Evolutionary conservation across 1,284 basidiomycete genomes (phyloP), one percentile per base, ranked within the genome.

Genomic region (Cutaneotrichosporon cutaneum): DNA sequence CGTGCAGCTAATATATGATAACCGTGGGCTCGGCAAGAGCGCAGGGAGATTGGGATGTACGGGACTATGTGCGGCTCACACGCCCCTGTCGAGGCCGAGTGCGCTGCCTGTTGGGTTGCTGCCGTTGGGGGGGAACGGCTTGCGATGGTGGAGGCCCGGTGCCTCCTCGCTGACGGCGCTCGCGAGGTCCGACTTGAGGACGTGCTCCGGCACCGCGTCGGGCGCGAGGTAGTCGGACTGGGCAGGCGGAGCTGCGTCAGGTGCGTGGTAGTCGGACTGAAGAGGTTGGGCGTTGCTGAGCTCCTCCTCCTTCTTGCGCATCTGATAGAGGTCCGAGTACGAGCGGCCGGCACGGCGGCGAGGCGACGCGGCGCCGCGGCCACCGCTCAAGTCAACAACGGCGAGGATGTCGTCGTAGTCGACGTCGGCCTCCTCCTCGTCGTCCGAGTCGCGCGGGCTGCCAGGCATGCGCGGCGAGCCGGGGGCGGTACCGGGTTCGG

Each of bases 351-450:
- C 60, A 36, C 65, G 66, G 58, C 72, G 62, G 48, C 72, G 70
- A 2, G 72, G 71, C 16, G 66, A 60, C 4, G 68, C 60, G 6
- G 61, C 53, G n/a, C 59, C 61, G 18, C 39, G 11, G 62, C 72
- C 69, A n/a, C 27, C 27, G 22, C 72, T 62, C 13, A 70, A 71
- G 63, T 79, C 78, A 55, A 78, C 74, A 36, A 79, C 76, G 10
- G 77, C 74, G 10, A 79, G 68, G 0, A 77, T 70, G 70, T 82
- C 81, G 67, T 82, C 82, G 62, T 82, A 82, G 63, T 82, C 82
- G 26, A 81, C 78, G 61, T 81, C 78, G 5, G 79, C 80, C 54
- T 80, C 80, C 22, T 80, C 79, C 11, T 81, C 80, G 21, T 79
- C 79, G 54, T 80, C 80, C 35, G 77, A 77, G 33, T 81, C 81